phyloP scores from a whole-genome alignment of 2,329 filamentous ascomycete genomes.

The Macrophomina phaseolina region DNA sequence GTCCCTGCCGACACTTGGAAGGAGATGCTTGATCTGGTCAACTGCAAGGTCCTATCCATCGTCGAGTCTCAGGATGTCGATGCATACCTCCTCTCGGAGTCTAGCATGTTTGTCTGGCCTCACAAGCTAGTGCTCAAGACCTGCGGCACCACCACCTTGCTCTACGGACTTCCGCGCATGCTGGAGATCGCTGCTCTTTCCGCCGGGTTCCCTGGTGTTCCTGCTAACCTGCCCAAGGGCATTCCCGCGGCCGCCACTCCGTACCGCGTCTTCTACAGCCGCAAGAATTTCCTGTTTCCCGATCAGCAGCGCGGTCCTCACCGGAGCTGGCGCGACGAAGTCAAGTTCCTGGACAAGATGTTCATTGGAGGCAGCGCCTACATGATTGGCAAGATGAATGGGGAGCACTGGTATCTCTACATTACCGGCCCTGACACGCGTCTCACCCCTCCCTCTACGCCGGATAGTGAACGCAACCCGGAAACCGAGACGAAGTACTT shows the following conservation, averaged over 20 bases:
- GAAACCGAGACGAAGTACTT: conserved; percentile 66
- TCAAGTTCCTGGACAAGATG: conserved; percentile 87
- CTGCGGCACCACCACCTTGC: conserved; percentile 92
- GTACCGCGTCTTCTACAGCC: conserved; percentile 96
- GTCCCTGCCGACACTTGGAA: conserved; percentile 89
- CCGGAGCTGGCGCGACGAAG: conserved; percentile 96
- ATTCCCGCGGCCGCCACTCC: conserved; percentile 81
- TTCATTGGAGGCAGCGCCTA: conserved; percentile 94
- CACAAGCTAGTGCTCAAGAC: conserved; percentile 99
- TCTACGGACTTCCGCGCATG: conserved; percentile 87
- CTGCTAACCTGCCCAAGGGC: conserved; percentile 68
- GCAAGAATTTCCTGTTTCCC: conserved; percentile 97
- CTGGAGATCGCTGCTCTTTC: conserved; percentile 87
- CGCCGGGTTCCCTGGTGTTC: conserved; percentile 86
- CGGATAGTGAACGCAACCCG: conserved; percentile 55
- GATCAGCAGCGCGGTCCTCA: conserved; percentile 94
- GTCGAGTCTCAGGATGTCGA: conserved; percentile 93
- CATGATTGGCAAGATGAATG: conserved; percentile 99
- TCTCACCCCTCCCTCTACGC: conserved; percentile 83
- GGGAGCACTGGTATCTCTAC: conserved; percentile 99
- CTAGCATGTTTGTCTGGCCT: conserved; percentile 99
- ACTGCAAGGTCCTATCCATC: conserved; percentile 96
- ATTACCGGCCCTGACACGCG: conserved; percentile 83
- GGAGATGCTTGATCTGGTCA: conserved; percentile 95
- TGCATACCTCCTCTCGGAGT: conserved; percentile 95